A percentile compares a stretch with the other conserved stretches of the same genome.
These are phyloP conservation scores for Venturia effusa DNA, from an alignment of 2,329 filamentous ascomycete genomes.

Conservation along the genomic window DNA sequence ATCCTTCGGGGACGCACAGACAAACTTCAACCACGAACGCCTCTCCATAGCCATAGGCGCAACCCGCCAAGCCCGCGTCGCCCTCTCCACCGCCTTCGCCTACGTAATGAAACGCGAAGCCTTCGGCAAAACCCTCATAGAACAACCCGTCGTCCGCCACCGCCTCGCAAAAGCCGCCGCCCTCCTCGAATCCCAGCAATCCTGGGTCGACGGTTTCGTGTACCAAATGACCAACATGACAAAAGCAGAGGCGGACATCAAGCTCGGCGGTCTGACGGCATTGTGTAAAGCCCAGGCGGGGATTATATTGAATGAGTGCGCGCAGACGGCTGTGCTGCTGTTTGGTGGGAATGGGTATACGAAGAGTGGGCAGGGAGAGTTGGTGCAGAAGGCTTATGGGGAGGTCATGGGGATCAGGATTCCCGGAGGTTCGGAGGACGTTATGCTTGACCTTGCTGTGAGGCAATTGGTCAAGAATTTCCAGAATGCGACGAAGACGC, in stretches of 20 bases:
- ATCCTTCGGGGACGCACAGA: constrained; percentile 35
- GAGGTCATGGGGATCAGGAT: constrained; percentile 42
- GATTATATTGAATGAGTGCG: constrained; percentile 61
- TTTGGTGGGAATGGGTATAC: constrained; percentile 69
- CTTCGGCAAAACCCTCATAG: constrained; percentile 57
- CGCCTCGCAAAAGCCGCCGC: constrained; percentile 61
- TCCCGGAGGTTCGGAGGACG: constrained; percentile 53
- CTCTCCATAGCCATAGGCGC: constrained; percentile 54
- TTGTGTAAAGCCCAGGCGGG: constrained; percentile 62
- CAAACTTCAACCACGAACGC: constrained; percentile 71
- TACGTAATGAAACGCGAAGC: constrained; percentile 57
- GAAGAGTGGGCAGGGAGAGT: constrained; percentile 56
- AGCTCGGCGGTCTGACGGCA: constrained; percentile 62
- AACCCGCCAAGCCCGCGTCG: constrained; percentile 52
- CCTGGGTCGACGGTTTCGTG: constrained; percentile 62
- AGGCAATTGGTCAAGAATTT: constrained; percentile 63
- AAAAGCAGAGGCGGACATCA: constrained; percentile 47
- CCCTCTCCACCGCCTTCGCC: constrained; percentile 47
- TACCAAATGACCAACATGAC: constrained; percentile 55
- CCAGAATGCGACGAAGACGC: constrained; percentile 42
- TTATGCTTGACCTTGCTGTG: constrained; percentile 59
- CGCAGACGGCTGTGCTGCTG: constrained; percentile 55
- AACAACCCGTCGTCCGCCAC: constrained; percentile 64
- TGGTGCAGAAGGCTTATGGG: constrained; percentile 57
- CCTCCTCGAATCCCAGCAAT: constrained; percentile 56